Conservation (phyloP, 257 asterid species). For the Solanum dulcamara region DNA sequence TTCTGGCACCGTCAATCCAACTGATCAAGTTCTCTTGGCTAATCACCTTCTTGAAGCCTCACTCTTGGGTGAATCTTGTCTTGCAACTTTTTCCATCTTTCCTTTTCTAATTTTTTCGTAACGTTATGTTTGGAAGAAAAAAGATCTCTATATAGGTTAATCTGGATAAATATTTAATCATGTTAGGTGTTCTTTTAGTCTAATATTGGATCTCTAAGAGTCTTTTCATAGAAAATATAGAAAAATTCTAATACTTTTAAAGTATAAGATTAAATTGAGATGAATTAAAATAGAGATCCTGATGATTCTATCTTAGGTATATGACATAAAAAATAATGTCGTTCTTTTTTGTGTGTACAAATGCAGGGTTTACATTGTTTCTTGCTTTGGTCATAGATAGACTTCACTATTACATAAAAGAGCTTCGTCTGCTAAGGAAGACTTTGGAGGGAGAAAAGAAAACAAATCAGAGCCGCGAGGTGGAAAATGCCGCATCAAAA, state of each 20-base stretch:
- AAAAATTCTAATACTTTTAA: too few relatives aligned
- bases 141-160: too few relatives aligned
- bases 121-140: too few relatives aligned
- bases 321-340: neutral
- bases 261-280: too few relatives aligned
- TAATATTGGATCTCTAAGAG: too few relatives aligned
- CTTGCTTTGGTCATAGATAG: constrained; percentile 23
- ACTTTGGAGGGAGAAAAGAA: constrained; percentile 8
- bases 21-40: constrained; percentile 69
- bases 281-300: neutral
- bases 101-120: too few relatives aligned
- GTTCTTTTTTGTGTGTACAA: neutral
- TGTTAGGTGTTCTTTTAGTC: too few relatives aligned
- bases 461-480: neutral
- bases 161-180: too few relatives aligned
- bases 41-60: constrained; percentile 57
- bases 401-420: constrained; percentile 18
- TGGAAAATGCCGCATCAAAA: neutral
- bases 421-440: constrained; percentile 9
- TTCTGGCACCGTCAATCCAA: constrained; percentile 36
- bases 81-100: neutral
- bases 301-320: neutral
- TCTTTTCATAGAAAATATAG: too few relatives aligned
- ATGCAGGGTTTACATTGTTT: constrained; percentile 19
- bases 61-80: constrained; percentile 32